Base-by-base conservation (phyloP, 2,329 filamentous ascomycete species). In the Hypoxylon sp. region DNA sequence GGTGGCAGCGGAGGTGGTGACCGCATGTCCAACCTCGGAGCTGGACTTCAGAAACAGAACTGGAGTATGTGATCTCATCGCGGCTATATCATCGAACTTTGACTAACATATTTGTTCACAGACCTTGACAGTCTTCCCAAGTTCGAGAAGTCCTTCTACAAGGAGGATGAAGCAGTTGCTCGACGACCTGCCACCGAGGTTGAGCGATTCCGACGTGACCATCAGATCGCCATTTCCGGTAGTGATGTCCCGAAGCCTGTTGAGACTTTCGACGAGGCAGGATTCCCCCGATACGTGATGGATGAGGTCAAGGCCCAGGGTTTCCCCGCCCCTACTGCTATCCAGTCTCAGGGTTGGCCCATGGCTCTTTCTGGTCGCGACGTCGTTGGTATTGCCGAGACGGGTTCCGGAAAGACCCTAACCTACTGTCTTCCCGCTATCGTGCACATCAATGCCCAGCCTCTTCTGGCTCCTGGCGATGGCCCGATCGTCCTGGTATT, bases 61-160 rank as follows among this genome's bases (percentile, higher is more conserved):
- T 99, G 90, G 89, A 90, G 90, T 93, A 78, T 73, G 88, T 48
- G 29, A 9, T 40, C 81, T 50, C 53, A 59, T 20, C 5, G 53
- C 35, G 27, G 8, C 43, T 47, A 9, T 16, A 21, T 34, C 41
- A 36, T 37, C 26, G 27, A 31, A 19, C 53, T 16, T 25, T 31
- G 57, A 49, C 38, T 59, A 30, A 48, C 48, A n/a, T 52, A 31
- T 55, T 49, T 65, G 70, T 66, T 69, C 51, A 13, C 62, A 94
- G 94, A 99, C 71, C 66, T 94, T 44, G 79, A 73, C 67, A 73
- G 86, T 5, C 70, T 99, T 34, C 93, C 94, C 65, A 97, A 97
- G 75, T 99, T 99, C 77, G 94, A 99, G 73, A 99, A 99, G 78
- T 92, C 90, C 6, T 99, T 99, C 78, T 99, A 99, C 84, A 96